Conservation (phyloP, 148 eudicot genomes). For the Amaranthus cruentus region DNA sequence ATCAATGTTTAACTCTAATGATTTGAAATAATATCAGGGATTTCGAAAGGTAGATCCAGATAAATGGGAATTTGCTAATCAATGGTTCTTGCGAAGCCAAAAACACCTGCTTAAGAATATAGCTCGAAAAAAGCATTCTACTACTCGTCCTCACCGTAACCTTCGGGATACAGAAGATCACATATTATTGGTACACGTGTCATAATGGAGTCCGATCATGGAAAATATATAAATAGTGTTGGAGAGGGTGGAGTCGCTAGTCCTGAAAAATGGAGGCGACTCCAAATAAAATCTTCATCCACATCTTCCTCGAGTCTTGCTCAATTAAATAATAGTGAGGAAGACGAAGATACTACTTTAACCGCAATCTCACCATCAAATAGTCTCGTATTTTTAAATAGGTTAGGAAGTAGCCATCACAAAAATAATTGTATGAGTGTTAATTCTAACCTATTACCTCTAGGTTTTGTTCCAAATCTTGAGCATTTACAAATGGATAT, state of each 20-base stretch:
- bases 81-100: constrained; percentile 70
- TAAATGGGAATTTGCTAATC: constrained; percentile 69
- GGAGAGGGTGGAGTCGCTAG: neutral
- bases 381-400: neutral
- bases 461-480: neutral
- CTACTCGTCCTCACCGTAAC: neutral
- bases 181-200: constrained; percentile 38
- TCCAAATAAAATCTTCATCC: constrained; percentile 27
- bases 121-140: constrained; percentile 36
- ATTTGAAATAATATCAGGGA: constrained; percentile 33
- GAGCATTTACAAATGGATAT: neutral
- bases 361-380: constrained; percentile 24
- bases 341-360: constrained; percentile 18
- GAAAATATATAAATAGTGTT: neutral
- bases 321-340: constrained; percentile 15
- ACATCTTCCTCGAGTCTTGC: constrained; percentile 22
- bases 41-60: constrained; percentile 68
- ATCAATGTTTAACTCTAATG: neutral
- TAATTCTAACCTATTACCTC: neutral
- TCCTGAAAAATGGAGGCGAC: constrained; percentile 43
- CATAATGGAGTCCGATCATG: constrained; percentile 36
- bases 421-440: constrained; percentile 9
- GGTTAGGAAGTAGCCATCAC: neutral
- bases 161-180: constrained; percentile 33
- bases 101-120: constrained; percentile 53